phyloP scores from a whole-genome alignment of 805 yeast species.

The Priceomyces haplophilus region DNA sequence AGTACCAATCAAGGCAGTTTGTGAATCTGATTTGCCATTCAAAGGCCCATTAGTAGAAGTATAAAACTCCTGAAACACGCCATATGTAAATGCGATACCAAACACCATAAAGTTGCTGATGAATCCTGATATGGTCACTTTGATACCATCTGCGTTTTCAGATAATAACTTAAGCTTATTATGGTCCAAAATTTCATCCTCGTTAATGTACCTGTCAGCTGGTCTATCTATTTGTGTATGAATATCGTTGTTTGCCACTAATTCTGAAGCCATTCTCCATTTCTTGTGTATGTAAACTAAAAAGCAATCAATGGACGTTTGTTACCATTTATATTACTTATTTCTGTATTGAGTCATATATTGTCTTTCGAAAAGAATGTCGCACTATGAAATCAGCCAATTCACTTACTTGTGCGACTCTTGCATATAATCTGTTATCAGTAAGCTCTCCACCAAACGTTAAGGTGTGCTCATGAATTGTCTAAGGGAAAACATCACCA shows the following conservation, averaged over 20 bases:
- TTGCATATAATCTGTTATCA: too few species aligned
- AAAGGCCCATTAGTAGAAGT: constrained; percentile 28
- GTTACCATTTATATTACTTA: too few species aligned
- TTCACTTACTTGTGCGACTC: too few species aligned
- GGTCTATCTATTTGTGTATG: not conserved
- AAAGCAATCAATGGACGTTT: not conserved
- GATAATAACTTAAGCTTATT: not conserved
- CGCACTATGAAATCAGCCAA: too few species aligned
- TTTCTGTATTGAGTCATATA: too few species aligned
- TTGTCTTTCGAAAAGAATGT: too few species aligned
- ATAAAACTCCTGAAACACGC: constrained; percentile 37
- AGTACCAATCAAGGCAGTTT: constrained; percentile 34
- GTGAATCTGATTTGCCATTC: constrained; percentile 15
- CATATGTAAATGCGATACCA: constrained; percentile 35
- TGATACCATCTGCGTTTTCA: constrained; percentile 10
- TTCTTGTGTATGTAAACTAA: not conserved
- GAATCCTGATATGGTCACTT: constrained; percentile 16
- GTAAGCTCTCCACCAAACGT: too few species aligned
- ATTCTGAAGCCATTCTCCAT: not conserved
- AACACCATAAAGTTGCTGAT: constrained; percentile 30
- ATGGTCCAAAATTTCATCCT: not conserved
- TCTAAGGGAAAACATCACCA: too few species aligned
- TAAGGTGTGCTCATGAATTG: too few species aligned
- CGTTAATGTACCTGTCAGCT: not conserved
- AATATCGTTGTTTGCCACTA: not conserved